These are phyloP conservation scores for Pythium periplocum DNA, from an alignment of 352 stramenopile species.

Conservation along the genomic window DNA sequence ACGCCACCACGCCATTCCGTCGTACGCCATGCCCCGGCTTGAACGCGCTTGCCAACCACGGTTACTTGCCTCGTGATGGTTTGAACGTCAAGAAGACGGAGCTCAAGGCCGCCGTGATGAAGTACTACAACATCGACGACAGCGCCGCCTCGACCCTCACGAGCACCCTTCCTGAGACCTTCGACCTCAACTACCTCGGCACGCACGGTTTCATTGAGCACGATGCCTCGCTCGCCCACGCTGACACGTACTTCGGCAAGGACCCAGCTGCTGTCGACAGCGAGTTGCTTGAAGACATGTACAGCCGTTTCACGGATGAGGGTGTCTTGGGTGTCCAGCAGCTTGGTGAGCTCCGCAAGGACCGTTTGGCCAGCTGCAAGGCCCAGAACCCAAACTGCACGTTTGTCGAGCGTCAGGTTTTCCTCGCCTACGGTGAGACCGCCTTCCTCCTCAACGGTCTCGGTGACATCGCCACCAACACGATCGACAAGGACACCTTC, in stretches of 20 bases:
- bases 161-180: conserved; percentile 2
- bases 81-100: conserved; percentile 20
- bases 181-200: conserved; percentile 16
- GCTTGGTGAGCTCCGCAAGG: conserved; percentile 9
- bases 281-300: neutral
- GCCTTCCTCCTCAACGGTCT: conserved; percentile 32
- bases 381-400: conserved; percentile 30
- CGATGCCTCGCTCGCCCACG: conserved; percentile 43
- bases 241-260: conserved; percentile 37
- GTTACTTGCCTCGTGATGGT: conserved; percentile 27
- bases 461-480: conserved; percentile 23
- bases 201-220: conserved; percentile 39
- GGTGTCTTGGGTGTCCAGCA: neutral
- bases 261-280: conserved; percentile 26
- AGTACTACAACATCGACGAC: conserved; percentile 14
- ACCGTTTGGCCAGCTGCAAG: conserved; percentile 22
- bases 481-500: neutral
- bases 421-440: conserved; percentile 28
- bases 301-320: neutral
- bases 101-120: conserved; percentile 6
- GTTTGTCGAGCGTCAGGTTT: conserved; percentile 24
- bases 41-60: conserved; percentile 35
- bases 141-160: conserved; percentile 3
- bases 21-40: conserved; percentile 34
- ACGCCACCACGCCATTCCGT: conserved; percentile 21